Conservation (phyloP, 2,329 filamentous ascomycete species). For the Apiospora marii region DNA sequence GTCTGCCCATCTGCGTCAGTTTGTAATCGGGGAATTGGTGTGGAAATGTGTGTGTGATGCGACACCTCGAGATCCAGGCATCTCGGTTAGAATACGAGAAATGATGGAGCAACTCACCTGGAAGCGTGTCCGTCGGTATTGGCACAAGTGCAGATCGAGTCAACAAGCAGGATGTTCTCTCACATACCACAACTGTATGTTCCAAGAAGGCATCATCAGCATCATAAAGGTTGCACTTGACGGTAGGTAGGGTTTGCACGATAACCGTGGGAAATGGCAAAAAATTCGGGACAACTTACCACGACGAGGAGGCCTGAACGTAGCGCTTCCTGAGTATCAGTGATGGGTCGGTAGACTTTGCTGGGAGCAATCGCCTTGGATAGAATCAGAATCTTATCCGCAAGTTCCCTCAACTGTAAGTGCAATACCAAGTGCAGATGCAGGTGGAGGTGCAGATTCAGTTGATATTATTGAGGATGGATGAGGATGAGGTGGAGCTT, state of each 20-base stretch:
- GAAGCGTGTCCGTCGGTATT: neutral
- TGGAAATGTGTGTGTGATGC: neutral
- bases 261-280: neutral
- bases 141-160: neutral
- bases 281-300: neutral
- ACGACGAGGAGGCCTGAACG: neutral
- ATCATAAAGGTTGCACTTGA: neutral
- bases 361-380: neutral
- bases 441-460: neutral
- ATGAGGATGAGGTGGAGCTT: constrained; percentile 1
- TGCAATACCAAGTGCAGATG: neutral
- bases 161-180: neutral
- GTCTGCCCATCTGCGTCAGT: neutral
- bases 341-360: neutral
- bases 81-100: neutral
- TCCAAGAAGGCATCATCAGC: neutral
- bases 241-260: neutral
- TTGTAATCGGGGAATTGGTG: neutral
- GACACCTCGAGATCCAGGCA: neutral
- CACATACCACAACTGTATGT: neutral
- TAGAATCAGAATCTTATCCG: neutral
- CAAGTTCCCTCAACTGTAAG: neutral
- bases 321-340: neutral
- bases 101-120: neutral
- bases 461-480: neutral